Evolutionary conservation across 2,329 filamentous ascomycete species (phyloP), one percentile per base, ranked within the genome.

Genomic region (Ophiostoma populinum): DNA sequence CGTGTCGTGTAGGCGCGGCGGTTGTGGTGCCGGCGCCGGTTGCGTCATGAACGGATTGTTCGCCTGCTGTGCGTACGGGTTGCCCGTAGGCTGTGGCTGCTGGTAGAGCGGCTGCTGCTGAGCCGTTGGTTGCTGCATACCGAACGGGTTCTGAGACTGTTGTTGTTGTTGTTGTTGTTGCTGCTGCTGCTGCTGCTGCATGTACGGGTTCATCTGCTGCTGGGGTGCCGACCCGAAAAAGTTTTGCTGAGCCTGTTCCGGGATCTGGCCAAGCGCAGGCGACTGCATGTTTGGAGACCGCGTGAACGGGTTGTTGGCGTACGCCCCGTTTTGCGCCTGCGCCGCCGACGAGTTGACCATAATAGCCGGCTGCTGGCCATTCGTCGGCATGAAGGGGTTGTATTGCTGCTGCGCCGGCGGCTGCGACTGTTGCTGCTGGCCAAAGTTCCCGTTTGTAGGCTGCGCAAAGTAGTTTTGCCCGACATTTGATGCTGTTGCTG

Each of bases 1-100:
- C 43, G 80, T 86, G 47, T 83, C 72, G 20, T 74, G 64, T 21
- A 67, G 59, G 27, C 59, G 58, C 12, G 62, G 58, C 34, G 60
- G 46, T 15, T 46, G 49, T 34, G 41, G 48, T 26, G 42, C 43
- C 13, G 54, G 54, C 21, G 49, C 50, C 27, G 57, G 54, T 27
- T 48, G 43, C 17, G 41, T 39, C 18, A 32, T 27, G 37, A 57
- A 57, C 0, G 54, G 54, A 18, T 56, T 56, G 33, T 43, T 46
- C 7, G 19, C 25, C 15, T 42, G 43, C 21, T 40, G 39, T n/a
- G 35, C 34, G n/a, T n/a, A n/a, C 3, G 15, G 40, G 7, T n/a
- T n/a, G n/a, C n/a, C n/a, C n/a, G 36, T 34, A 17, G 13, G 19
- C 11, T 37, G 34, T 19, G 24, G 40, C 39, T 49, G 50, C 35